phyloP scores from a whole-genome alignment of 2,329 filamentous ascomycete genomes.

The Trichophyton benhamiae region DNA sequence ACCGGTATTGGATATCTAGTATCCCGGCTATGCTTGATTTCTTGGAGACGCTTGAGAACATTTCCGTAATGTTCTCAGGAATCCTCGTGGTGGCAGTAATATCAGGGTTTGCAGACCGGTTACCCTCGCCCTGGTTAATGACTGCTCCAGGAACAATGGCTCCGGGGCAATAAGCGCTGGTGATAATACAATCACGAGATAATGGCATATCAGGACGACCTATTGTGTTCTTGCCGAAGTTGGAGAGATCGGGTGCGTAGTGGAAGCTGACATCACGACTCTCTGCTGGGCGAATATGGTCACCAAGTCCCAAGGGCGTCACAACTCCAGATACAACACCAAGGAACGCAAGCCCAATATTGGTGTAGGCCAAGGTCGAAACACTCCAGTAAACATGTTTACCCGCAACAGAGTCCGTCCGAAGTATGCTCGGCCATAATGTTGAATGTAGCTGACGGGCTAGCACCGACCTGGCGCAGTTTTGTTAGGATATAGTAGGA shows the following conservation, averaged over 20 bases:
- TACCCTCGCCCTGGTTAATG: constrained; percentile 1
- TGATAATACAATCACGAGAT: constrained; percentile 21
- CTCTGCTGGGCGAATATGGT: constrained; percentile 20
- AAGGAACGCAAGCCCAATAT: constrained; percentile 4
- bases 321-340: constrained; percentile 29
- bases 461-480: constrained; percentile 24
- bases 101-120: constrained; percentile 17
- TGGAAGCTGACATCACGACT: constrained; percentile 7
- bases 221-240: constrained; percentile 28
- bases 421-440: constrained; percentile 33
- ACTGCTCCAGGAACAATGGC: constrained; percentile 8
- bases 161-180: constrained; percentile 17
- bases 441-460: constrained; percentile 28
- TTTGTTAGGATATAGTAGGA: background rate
- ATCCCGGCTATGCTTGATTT: constrained; percentile 29
- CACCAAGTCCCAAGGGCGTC: constrained; percentile 36
- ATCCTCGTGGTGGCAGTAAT: constrained; percentile 21
- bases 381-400: constrained; percentile 20
- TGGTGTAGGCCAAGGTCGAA: background rate
- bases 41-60: constrained; percentile 24
- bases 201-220: constrained; percentile 22
- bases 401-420: constrained; percentile 25
- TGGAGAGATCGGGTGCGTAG: constrained; percentile 19
- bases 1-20: constrained; percentile 33
- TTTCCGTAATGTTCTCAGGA: constrained; percentile 19